Conservation (phyloP, 1,139 yeast genomes). For the Hyphopichia pseudoburtonii region DNA sequence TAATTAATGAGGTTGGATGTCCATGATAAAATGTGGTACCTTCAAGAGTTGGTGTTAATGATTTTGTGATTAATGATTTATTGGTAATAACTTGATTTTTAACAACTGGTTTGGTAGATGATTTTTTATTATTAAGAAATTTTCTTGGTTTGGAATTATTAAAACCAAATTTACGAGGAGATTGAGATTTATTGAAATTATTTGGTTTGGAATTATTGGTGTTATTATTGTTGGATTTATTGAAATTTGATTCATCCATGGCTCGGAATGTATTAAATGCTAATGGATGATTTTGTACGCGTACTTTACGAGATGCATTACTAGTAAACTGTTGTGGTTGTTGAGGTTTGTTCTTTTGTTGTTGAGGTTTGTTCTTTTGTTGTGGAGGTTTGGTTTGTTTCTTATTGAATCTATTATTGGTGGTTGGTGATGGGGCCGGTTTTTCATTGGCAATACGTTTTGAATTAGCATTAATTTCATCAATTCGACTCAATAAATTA, state of each 20-base stretch:
- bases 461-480: constrained; percentile 25
- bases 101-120: neutral
- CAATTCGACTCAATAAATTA: constrained; percentile 35
- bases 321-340: neutral
- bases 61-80: constrained; percentile 13
- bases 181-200: too few relatives aligned
- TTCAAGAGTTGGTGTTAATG: constrained; percentile 23
- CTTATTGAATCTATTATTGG: constrained; percentile 1
- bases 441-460: neutral
- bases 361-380: neutral
- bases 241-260: constrained; percentile 1
- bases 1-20: constrained; percentile 27
- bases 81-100: constrained; percentile 2
- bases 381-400: constrained; percentile 2
- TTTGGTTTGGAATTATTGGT: too few relatives aligned
- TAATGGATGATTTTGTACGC: constrained; percentile 6
- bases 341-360: neutral
- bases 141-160: constrained; percentile 6
- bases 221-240: constrained; percentile 2
- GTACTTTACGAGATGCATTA: too few relatives aligned
- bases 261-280: constrained; percentile 2
- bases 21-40: constrained; percentile 42
- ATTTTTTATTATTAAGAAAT: neutral
- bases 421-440: neutral
- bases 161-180: too few relatives aligned